These are phyloP conservation scores for Alloteropsis angusta DNA, from an alignment of 202 grass and related monocot genomes.

Conservation along the genomic window DNA sequence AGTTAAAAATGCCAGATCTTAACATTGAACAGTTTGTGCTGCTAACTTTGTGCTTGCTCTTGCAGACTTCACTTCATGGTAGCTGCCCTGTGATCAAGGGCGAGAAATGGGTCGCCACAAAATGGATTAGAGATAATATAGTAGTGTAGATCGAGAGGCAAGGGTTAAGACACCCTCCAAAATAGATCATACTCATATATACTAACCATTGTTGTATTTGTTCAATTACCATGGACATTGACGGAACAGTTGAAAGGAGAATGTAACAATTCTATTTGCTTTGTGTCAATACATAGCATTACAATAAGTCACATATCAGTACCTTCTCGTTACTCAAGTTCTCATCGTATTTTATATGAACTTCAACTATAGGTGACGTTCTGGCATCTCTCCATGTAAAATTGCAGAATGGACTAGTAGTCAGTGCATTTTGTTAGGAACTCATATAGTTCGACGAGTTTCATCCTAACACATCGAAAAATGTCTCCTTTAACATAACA, in stretches of 20 bases:
- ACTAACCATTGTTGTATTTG: conserved; percentile 30
- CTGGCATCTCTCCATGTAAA: neutral
- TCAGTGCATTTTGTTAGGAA: too few relatives aligned
- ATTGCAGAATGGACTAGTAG: neutral
- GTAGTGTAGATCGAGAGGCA: conserved; percentile 4
- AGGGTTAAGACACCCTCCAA: neutral
- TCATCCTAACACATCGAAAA: too few relatives aligned
- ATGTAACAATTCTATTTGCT: neutral
- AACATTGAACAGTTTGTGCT: neutral
- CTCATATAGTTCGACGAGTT: too few relatives aligned
- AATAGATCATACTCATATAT: conserved; percentile 27
- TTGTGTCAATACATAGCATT: neutral
- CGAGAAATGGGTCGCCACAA: conserved; percentile 97
- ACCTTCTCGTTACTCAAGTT: neutral
- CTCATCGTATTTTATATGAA: neutral
- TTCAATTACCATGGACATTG: conserved; percentile 14
- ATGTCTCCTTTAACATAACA: too few relatives aligned
- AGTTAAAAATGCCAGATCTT: neutral
- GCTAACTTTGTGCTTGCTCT: neutral
- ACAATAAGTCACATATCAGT: neutral
- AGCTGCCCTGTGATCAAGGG: conserved; percentile 87
- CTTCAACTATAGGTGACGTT: too few relatives aligned
- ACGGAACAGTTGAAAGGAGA: neutral
- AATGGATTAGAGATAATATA: conserved; percentile 77
- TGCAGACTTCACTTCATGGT: conserved; percentile 83